Conservation (phyloP, 1,284 basidiomycete species). For the Boletus semigastroideus region DNA sequence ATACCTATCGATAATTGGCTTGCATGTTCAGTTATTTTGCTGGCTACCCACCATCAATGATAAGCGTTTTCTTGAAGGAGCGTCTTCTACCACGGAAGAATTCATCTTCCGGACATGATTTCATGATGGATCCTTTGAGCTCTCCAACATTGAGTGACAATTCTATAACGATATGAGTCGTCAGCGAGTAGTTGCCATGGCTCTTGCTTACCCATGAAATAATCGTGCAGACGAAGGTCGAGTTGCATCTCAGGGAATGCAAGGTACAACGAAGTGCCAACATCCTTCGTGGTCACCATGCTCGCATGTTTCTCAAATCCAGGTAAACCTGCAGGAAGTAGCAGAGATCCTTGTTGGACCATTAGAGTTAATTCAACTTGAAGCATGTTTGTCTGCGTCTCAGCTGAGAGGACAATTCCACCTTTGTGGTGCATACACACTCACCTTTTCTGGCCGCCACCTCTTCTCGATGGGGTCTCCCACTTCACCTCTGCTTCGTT, state of each 20-base stretch:
- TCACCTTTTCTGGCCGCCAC: conserved; percentile 72
- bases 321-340: conserved; percentile 75
- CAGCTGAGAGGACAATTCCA: conserved; percentile 6
- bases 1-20: conserved; percentile 54
- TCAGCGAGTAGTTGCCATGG: background rate
- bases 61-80: conserved; percentile 41
- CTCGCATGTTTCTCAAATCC: conserved; percentile 51
- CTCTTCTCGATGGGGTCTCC: conserved; percentile 83
- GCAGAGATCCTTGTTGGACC: conserved; percentile 53
- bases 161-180: conserved; percentile 45
- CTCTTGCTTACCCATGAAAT: conserved; percentile 73
- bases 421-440: conserved; percentile 20
- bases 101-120: conserved; percentile 47
- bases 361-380: conserved; percentile 68
- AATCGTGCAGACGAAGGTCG: conserved; percentile 77
- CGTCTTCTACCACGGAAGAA: conserved; percentile 33
- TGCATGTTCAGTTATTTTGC: conserved; percentile 2
- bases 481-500: conserved; percentile 54
- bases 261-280: conserved; percentile 59
- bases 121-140: conserved; percentile 51
- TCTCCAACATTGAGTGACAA: conserved; percentile 74
- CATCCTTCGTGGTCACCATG: conserved; percentile 32
- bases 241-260: conserved; percentile 70
- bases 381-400: conserved; percentile 70
- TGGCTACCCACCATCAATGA: conserved; percentile 59